Conservation (phyloP, 768 basidiomycete species). For the Hysterangium stoloniferum region DNA sequence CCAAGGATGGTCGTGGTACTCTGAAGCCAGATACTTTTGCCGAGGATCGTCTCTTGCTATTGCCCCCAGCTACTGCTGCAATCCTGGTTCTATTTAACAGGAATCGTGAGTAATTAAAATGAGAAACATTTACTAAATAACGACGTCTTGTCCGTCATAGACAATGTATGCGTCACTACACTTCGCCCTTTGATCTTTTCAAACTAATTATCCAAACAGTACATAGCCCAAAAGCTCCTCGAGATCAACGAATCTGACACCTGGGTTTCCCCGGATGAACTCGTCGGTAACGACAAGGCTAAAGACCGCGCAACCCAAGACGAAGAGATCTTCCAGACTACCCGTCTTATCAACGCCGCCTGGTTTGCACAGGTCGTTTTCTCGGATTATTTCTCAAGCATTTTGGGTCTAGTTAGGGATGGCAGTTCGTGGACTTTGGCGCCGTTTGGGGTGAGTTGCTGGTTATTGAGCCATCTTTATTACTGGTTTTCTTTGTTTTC, state of each 20-base stretch:
- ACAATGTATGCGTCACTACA: conserved; percentile 51
- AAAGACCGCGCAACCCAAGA: conserved; percentile 44
- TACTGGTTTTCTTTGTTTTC: not conserved
- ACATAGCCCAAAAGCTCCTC: conserved; percentile 67
- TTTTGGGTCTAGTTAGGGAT: conserved; percentile 68
- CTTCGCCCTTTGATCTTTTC: not conserved
- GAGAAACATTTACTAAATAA: not conserved
- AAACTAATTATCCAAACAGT: conserved; percentile 34
- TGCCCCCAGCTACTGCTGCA: conserved; percentile 70
- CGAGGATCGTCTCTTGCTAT: conserved; percentile 67
- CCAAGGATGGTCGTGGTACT: conserved; percentile 55
- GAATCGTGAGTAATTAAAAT: conserved; percentile 42
- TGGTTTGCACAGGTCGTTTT: conserved; percentile 80
- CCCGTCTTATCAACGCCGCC: conserved; percentile 67
- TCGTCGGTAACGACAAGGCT: conserved; percentile 24
- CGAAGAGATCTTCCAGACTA: conserved; percentile 79
- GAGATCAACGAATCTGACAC: conserved; percentile 74
- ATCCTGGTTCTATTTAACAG: conserved; percentile 82
- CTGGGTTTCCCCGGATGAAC: conserved; percentile 46
- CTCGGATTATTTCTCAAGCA: conserved; percentile 75
- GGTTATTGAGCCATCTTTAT: not conserved
- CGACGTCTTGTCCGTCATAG: not conserved
- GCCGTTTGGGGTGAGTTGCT: conserved; percentile 52
- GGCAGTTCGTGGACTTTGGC: conserved; percentile 73
- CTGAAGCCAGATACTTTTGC: conserved; percentile 69